Base-by-base conservation (phyloP, 495 filamentous ascomycete genomes). In the Tuber magnatum region DNA sequence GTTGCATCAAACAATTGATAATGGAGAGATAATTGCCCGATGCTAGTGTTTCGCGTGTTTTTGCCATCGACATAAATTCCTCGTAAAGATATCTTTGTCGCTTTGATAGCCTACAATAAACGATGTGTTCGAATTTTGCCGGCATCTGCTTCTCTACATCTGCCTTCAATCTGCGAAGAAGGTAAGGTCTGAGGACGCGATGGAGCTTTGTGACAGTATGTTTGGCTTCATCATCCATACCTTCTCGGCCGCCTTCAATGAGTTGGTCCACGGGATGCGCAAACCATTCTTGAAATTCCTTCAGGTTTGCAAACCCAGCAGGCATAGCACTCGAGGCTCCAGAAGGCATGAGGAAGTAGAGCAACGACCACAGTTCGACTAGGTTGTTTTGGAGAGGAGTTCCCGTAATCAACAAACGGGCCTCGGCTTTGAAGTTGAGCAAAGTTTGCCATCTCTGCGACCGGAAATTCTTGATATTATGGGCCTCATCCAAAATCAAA, bases 61-160 rank as follows among this genome's bases (percentile, higher is more conserved):
- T 91, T 3, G 93, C 91, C 77, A 93, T 91, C n/a, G 93, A 93
- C 86, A 99, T 91, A 83, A 97, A 99, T 7, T 93, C 94, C 84
- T 99, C 94, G 82, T 99, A 99, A 28, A 99, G 84, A 83, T 94
- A 94, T 51, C 96, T 89, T 81, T 99, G 96, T 38, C 96, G 90
- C 82, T 97, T 97, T 20, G 94, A 97, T 2, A 99, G 87, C 51
- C 93, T 90, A 83, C 96, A 99, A 80, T 94, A 94, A 71, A 97
- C 91, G 43, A 99, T 93, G 82, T 97, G 93, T 82, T 99, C 96
- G 80, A 96, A 97, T 82, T 99, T 99, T 42, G 89, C 93, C 0
- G 96, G 96, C 93, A 99, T 97, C 81, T 98, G 94, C 84, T 99
- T 98, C 86, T 99, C 96, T 38, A 99, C 96, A 82, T 99, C 96